These are phyloP conservation scores for Myochromella boudieri DNA, from an alignment of 768 basidiomycete genomes.

Conservation along the genomic window DNA sequence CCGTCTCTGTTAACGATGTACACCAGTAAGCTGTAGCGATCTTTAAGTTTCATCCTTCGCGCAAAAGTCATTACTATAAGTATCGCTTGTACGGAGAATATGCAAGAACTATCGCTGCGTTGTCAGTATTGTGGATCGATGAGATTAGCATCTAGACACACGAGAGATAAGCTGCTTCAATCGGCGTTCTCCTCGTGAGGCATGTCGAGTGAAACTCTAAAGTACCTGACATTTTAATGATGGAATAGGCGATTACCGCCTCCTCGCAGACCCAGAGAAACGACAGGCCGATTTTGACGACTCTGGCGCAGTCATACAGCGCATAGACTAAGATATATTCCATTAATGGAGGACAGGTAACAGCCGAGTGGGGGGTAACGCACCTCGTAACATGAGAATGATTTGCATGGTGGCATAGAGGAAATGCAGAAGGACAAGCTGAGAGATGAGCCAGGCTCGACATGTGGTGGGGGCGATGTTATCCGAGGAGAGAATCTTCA, in stretches of 20 bases:
- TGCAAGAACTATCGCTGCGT: too few species aligned
- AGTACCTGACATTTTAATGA: not conserved
- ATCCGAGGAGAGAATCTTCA: not conserved
- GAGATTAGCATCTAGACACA: too few species aligned
- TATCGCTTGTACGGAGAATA: too few species aligned
- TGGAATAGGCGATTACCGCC: not conserved
- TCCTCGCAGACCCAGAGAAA: not conserved
- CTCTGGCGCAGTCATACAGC: not conserved
- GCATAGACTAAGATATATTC: not conserved
- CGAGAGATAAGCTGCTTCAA: not conserved
- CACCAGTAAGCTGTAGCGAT: too few species aligned
- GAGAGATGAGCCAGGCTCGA: not conserved
- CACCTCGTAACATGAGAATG: constrained; percentile 7
- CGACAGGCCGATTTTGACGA: not conserved
- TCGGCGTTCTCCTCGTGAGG: not conserved
- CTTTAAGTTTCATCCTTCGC: too few species aligned
- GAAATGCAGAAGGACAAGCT: not conserved
- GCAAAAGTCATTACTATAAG: too few species aligned
- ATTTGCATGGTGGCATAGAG: not conserved
- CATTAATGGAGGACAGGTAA: not conserved
- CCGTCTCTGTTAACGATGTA: not conserved
- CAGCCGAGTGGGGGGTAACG: not conserved
- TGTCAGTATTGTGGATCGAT: too few species aligned
- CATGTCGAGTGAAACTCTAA: not conserved
- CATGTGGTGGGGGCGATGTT: not conserved